Percentiles rank a stretch among this genome's conserved stretches.
These are phyloP conservation scores for Xerophyta viscosa DNA, from an alignment of 106 monocot species.

Conservation along the genomic window DNA sequence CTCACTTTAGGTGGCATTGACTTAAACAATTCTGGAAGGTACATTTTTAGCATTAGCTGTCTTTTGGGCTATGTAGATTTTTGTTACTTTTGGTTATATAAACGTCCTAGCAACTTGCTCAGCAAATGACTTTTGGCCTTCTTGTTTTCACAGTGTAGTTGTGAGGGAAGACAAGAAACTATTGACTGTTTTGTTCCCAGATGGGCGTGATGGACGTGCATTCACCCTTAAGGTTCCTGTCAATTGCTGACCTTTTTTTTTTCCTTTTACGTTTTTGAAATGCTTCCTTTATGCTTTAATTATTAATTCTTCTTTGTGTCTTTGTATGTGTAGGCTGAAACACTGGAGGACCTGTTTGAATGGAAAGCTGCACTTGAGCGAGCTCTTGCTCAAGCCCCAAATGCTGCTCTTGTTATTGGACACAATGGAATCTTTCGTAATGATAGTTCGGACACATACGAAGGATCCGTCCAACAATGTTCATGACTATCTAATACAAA, in stretches of 20 bases:
- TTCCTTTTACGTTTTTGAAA: background rate
- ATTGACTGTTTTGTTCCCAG: constrained; percentile 91
- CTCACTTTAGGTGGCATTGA: constrained; percentile 94
- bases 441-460: constrained; percentile 70
- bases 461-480: constrained; percentile 87
- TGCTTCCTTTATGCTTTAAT: background rate
- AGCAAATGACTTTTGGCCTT: background rate
- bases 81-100: no score
- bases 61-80: no score
- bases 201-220: constrained; percentile 98
- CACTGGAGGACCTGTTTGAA: constrained; percentile 91
- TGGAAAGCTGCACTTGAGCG: constrained; percentile 95
- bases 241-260: background rate
- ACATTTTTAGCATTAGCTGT: no score
- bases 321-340: constrained; percentile 94
- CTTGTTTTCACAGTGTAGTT: constrained; percentile 53
- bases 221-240: constrained; percentile 87
- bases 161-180: constrained; percentile 98
- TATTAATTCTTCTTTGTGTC: no score
- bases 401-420: constrained; percentile 98
- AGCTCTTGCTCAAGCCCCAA: constrained; percentile 94
- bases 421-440: constrained; percentile 99
- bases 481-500: constrained; percentile 7
- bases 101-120: background rate
- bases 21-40: constrained; percentile 99